A percentile compares a stretch with the other conserved stretches of the same genome.
Evolutionary conservation across 768 basidiomycete species (phyloP).

Genomic region (Psilocybe azurescens): DNA sequence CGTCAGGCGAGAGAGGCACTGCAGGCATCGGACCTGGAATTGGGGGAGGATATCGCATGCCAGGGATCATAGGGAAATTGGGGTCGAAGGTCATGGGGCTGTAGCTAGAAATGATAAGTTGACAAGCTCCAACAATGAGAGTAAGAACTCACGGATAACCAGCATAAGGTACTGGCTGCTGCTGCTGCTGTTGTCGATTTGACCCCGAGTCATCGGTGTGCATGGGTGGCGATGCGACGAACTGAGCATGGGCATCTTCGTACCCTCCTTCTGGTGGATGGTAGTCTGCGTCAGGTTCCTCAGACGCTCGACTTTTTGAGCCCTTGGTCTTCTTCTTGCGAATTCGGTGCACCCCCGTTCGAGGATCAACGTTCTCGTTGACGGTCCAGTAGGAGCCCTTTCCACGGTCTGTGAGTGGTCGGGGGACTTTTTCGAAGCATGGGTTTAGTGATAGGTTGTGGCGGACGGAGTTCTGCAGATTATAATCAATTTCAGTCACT

Average conservation of each 20-base stretch:
- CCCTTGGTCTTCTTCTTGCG: constrained; percentile 86
- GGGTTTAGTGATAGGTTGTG: constrained; percentile 91
- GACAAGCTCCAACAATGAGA: background rate
- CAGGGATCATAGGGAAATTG: constrained; percentile 69
- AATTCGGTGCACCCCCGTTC: constrained; percentile 87
- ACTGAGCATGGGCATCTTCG: constrained; percentile 60
- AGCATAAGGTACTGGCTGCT: constrained; percentile 54
- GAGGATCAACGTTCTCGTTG: constrained; percentile 88
- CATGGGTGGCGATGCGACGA: constrained; percentile 59
- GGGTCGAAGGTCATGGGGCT: constrained; percentile 67
- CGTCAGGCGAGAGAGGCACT: constrained; percentile 61
- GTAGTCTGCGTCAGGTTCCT: constrained; percentile 73
- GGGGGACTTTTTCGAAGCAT: constrained; percentile 90
- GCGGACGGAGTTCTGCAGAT: constrained; percentile 81
- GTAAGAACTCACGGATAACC: constrained; percentile 59
- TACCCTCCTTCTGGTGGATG: constrained; percentile 57
- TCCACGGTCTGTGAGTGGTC: constrained; percentile 89
- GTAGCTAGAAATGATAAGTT: constrained; percentile 19
- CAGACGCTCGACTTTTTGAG: constrained; percentile 50
- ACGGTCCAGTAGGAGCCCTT: constrained; percentile 95
- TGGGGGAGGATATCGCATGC: constrained; percentile 66
- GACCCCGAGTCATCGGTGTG: constrained; percentile 65
- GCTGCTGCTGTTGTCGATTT: constrained; percentile 51
- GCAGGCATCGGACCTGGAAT: constrained; percentile 58
- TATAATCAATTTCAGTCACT: constrained; percentile 29